Percentiles rank a stretch among this genome's conserved stretches.
Evolutionary conservation across 441 rosid species (phyloP).

Genomic region (Gossypium gossypioides): DNA sequence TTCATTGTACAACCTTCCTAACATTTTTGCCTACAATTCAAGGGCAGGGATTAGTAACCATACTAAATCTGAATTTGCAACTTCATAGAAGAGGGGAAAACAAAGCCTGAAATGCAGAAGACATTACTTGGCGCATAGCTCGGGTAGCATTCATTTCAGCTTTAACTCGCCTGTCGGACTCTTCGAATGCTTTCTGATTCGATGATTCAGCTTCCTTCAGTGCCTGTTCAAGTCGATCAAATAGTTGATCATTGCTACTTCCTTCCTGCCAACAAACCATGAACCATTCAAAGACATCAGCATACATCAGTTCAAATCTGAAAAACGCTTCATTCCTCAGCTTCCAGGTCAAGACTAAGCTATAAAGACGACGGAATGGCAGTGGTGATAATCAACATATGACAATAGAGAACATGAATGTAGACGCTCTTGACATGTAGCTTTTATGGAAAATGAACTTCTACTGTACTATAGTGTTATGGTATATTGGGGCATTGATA

Average conservation of each 20-base stretch:
- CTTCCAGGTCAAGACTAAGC: background rate
- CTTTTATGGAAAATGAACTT: background rate
- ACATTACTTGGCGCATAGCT: conserved; percentile 33
- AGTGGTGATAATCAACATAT: background rate
- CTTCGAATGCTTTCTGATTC: conserved; percentile 41
- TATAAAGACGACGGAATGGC: background rate
- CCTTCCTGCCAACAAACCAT: conserved; percentile 32
- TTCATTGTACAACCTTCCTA: conserved; percentile 18
- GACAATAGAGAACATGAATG: background rate
- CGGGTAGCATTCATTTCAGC: conserved; percentile 41
- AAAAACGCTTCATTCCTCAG: background rate
- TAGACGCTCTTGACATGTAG: background rate
- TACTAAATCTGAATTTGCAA: background rate
- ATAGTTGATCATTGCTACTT: conserved; percentile 23
- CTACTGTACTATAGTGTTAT: background rate
- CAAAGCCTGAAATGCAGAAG: conserved; percentile 3
- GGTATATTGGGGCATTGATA: background rate
- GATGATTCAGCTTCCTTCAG: conserved; percentile 40
- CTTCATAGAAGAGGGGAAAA: background rate
- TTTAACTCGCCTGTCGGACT: conserved; percentile 41
- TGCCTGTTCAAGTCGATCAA: conserved; percentile 42
- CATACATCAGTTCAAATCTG: background rate
- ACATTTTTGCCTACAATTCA: background rate
- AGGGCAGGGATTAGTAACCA: background rate
- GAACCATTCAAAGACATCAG: background rate